Conservation (phyloP, 1,139 yeast genomes). For the Taphrina confusa region DNA sequence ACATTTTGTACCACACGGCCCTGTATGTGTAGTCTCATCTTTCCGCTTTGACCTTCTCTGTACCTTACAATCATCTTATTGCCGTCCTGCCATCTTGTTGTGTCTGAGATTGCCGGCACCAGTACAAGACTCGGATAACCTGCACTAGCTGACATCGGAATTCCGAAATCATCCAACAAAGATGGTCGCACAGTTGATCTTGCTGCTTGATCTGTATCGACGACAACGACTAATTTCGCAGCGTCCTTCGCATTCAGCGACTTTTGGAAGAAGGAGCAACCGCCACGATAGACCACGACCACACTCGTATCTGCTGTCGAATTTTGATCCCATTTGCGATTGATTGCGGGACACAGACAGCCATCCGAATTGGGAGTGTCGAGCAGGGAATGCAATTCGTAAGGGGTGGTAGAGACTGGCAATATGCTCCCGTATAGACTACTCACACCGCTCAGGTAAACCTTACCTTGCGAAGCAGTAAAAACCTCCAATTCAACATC, state of each 20-base stretch:
- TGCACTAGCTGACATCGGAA: not conserved
- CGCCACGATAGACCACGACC: slow-evolving; percentile 11
- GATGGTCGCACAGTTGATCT: not conserved
- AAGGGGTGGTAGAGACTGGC: not conserved
- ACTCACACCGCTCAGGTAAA: not conserved
- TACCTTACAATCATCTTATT: not conserved
- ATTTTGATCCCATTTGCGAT: not conserved
- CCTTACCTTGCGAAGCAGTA: not conserved
- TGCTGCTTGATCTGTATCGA: not conserved
- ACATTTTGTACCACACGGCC: slow-evolving; percentile 1
- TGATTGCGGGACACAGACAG: slow-evolving; percentile 10
- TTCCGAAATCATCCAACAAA: not conserved
- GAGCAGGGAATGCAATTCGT: not conserved
- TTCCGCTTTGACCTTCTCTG: not conserved
- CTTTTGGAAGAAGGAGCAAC: slow-evolving; percentile 5
- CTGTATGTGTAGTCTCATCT: not conserved
- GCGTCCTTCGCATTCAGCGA: not conserved
- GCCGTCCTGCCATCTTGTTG: not conserved
- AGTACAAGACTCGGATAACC: slow-evolving; percentile 1
- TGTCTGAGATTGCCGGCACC: not conserved
- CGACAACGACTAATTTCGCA: slow-evolving; percentile 13
- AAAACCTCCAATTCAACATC: not conserved
- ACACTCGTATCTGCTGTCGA: not conserved
- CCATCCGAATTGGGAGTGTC: slow-evolving; percentile 10
- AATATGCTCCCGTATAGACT: slow-evolving; percentile 3